A percentile compares a stretch with the other conserved stretches of the same genome.
These are phyloP conservation scores for Sporothrix humicola DNA, from an alignment of 2,329 filamentous ascomycete genomes.

Conservation along the genomic window DNA sequence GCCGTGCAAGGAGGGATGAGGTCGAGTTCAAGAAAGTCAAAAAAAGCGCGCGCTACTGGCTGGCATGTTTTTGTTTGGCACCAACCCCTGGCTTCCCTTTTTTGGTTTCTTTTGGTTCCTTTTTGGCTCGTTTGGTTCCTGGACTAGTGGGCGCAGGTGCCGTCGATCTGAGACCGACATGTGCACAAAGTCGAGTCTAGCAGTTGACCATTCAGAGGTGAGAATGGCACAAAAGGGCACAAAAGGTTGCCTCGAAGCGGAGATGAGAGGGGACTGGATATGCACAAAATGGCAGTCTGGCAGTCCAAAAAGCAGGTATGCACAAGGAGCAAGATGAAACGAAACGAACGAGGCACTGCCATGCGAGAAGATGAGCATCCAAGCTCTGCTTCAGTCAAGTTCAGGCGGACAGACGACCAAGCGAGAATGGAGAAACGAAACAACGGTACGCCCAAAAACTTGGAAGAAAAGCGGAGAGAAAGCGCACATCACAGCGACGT, in stretches of 20 bases:
- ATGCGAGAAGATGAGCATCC: too few species aligned
- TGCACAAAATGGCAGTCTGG: background rate
- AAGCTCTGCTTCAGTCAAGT: too few species aligned
- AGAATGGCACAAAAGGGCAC: background rate
- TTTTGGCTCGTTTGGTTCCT: constrained; percentile 16
- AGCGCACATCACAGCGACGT: background rate
- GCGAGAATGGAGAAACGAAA: background rate
- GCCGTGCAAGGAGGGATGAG: constrained; percentile 20
- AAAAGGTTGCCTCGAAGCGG: background rate
- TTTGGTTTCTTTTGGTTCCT: background rate
- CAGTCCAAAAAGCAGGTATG: constrained; percentile 17
- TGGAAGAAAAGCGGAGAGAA: constrained; percentile 24
- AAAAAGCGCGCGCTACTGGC: constrained; percentile 4
- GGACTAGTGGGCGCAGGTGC: constrained; percentile 7
- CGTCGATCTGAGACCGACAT: constrained; percentile 25
- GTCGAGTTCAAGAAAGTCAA: too few species aligned
- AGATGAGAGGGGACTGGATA: constrained; percentile 18
- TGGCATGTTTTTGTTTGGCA: constrained; percentile 19
- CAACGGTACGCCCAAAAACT: constrained; percentile 10
- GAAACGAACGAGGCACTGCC: constrained; percentile 8
- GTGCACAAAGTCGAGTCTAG: background rate
- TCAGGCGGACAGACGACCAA: too few species aligned
- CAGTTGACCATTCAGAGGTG: background rate
- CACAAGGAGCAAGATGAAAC: constrained; percentile 17
- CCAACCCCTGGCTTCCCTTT: constrained; percentile 10